Percentiles rank a stretch among this genome's conserved stretches.
These are phyloP conservation scores for Reutealis trisperma DNA, from an alignment of 345 rosid species.

Conservation along the genomic window DNA sequence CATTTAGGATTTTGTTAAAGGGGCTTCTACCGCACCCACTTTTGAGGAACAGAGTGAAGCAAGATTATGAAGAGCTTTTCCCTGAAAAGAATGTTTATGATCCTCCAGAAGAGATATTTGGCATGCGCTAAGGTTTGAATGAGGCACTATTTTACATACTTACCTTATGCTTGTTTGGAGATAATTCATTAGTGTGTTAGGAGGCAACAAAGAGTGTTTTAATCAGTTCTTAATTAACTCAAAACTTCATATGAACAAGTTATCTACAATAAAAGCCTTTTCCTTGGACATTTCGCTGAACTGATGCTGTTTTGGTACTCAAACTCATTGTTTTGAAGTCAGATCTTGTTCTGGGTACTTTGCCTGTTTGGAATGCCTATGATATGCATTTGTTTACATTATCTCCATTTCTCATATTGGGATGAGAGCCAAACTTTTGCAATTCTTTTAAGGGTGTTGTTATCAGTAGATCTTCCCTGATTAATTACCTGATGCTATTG, in stretches of 20 bases:
- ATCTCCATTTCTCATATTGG: not conserved
- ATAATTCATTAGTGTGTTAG: not conserved
- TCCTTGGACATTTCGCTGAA: not conserved
- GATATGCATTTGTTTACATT: not conserved
- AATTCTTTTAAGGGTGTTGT: not conserved
- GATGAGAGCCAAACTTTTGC: not conserved
- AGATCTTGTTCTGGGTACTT: not conserved
- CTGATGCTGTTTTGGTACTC: not conserved
- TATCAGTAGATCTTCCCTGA: not conserved
- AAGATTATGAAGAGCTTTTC: slow-evolving; percentile 86
- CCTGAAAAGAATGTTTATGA: slow-evolving; percentile 88
- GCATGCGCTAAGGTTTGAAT: slow-evolving; percentile 52
- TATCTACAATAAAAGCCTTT: not conserved
- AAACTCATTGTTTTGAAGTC: not conserved
- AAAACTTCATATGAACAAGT: not conserved
- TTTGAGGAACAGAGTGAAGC: slow-evolving; percentile 85
- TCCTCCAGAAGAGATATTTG: slow-evolving; percentile 92
- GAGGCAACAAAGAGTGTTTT: not conserved
- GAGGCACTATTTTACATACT: not conserved
- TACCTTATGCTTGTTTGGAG: not conserved
- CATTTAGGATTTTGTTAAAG: slow-evolving; percentile 82
- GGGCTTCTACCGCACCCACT: slow-evolving; percentile 92
- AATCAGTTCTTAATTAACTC: not conserved
- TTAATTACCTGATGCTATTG: not conserved
- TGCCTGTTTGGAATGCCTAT: not conserved